Evolutionary conservation across 495 filamentous ascomycete genomes (phyloP), one percentile per base, ranked within the genome.

Genomic region (Penicillium alfredii): DNA sequence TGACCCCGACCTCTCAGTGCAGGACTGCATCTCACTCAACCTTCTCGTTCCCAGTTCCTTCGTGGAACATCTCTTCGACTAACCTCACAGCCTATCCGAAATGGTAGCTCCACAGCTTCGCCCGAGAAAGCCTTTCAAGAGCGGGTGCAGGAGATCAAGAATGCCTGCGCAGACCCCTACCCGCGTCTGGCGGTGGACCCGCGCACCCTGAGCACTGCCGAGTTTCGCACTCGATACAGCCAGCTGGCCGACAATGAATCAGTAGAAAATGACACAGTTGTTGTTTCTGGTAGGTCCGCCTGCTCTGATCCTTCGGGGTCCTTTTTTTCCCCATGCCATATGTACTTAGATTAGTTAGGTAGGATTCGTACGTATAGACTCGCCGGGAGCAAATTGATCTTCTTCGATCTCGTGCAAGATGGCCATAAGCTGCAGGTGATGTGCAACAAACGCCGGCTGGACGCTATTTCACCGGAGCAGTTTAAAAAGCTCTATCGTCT

Each of bases 371-470:
- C 71, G 30, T 64, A 66, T 48, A 76, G 76, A 55, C 67, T 63
- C 40, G 68, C 71, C 33, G 79, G 74, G 38, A 77, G 72, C 49
- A 85, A 83, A 63, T 78, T 98, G 55, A 69, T 84, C 27, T 98
- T 98, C 61, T 62, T 95, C 46, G 82, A 90, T 61, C 51, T 97
- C 38, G 61, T 73, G 38, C 77, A 83, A 63, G 77, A 88, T 59
- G 80, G 77, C 21, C 55, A 73, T 48, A 74, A 72, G 44, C 50
- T 88, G 19, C 92, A 98, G 55, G 72, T 73, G 17, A 73, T 94
- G 57, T 74, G 81, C 58, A 82, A 85, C 61, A 62, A 80, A 24
- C 61, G 62, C 20, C 73, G 68, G 29, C 59, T 93, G 12, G 56
- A 59, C 12, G 69, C 61, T 4, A 57, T 70, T 10, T 45, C 44